phyloP scores from a whole-genome alignment of 352 stramenopile species.

The Phytophthora lateralis region DNA sequence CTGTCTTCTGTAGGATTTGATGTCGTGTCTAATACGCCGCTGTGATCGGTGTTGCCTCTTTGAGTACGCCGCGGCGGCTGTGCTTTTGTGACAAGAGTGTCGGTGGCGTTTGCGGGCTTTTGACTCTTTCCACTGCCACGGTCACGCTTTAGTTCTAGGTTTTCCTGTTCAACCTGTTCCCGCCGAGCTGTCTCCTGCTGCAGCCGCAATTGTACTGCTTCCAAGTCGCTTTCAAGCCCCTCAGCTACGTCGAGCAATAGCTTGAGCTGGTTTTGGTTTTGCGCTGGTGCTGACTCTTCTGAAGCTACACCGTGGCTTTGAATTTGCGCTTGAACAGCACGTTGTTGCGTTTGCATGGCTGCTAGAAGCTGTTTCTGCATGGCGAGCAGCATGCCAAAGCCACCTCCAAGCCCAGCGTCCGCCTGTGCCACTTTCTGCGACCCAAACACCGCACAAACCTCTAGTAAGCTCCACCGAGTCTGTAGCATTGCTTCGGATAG shows the following conservation, averaged over 20 bases:
- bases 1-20: slow-evolving; percentile 7
- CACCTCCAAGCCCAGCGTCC: slow-evolving; percentile 40
- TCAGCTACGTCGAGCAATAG: slow-evolving; percentile 68
- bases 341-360: slow-evolving; percentile 39
- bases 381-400: slow-evolving; percentile 42
- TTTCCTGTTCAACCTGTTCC: slow-evolving; percentile 56
- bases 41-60: slow-evolving; percentile 21
- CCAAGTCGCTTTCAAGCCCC: slow-evolving; percentile 63
- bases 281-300: slow-evolving; percentile 9
- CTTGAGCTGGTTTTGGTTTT: slow-evolving; percentile 59
- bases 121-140: slow-evolving; percentile 3
- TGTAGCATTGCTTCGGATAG: slow-evolving; percentile 41
- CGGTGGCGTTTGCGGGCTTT: background rate
- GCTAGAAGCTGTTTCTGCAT: slow-evolving; percentile 62
- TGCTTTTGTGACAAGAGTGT: background rate
- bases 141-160: slow-evolving; percentile 42
- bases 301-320: slow-evolving; percentile 4
- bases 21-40: background rate
- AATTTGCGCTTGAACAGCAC: slow-evolving; percentile 14
- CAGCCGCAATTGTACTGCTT: slow-evolving; percentile 45
- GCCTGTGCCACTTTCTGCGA: slow-evolving; percentile 40
- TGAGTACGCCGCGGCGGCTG: slow-evolving; percentile 27
- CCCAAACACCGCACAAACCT: slow-evolving; percentile 56
- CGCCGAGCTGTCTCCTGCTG: slow-evolving; percentile 54
- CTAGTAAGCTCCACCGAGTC: slow-evolving; percentile 57